Evolutionary conservation across 2,329 filamentous ascomycete genomes (phyloP), one percentile per base, ranked within the genome.

Genomic region (Stagonosporopsis chrysanthemi): DNA sequence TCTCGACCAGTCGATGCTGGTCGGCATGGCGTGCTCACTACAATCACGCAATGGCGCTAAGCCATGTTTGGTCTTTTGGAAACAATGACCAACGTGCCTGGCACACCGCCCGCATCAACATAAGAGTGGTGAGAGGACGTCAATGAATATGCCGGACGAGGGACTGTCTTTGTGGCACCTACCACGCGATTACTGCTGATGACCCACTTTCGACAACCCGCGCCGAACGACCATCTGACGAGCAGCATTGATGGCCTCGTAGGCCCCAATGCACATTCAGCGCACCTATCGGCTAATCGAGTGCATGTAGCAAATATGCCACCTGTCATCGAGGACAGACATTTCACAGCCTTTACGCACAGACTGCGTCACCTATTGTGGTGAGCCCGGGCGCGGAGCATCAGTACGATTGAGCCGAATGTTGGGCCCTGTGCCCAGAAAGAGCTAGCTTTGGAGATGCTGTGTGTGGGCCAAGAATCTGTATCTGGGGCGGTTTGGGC

Each of bases 41-140:
- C 42, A 40, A 57, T 40, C 54, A 52, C 54, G 48, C 48, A 47
- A 57, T 52, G 39, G 44, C 43, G 54, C 54, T 57, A 57, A 57
- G 31, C 33, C 19, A n/a, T 12, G 48, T 44, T 17, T 24, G 17
- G 39, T 49, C 14, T 22, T 23, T 3, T 57, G 44, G 44, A n/a
- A 57, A 39, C 17, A 22, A 57, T 48, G 33, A 43, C 39, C 39
- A 33, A 49, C 43, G 24, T 48, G 26, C 43, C 28, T 42, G 19
- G 23, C 17, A 52, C 48, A 52, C 43, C 43, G 33, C 48, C 31
- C 54, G 26, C 15, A 33, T 23, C 38, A 14, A 44, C 26, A 52
- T 52, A 52, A 52, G 41, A 43, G 26, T n/a, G 36, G 19, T 19
- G 17, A 15, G 26, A 28, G 42, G 42, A 56, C 48, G 47, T 52